Conservation (phyloP, 2,329 filamentous ascomycete genomes). For the Orbilia quercus region DNA sequence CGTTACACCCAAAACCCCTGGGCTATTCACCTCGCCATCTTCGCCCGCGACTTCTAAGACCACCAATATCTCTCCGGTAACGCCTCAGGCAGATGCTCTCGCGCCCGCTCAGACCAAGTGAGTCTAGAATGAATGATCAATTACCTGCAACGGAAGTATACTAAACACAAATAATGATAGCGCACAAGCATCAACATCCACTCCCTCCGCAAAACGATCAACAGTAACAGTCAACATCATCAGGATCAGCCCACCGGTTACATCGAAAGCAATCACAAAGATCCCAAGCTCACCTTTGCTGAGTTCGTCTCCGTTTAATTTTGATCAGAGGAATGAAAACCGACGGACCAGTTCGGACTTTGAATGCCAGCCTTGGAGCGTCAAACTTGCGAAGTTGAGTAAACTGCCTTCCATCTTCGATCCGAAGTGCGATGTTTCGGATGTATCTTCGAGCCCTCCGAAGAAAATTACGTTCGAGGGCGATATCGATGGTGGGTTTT, state of each 20-base stretch:
- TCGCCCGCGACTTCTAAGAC: conserved; percentile 27
- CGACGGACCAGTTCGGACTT: neutral
- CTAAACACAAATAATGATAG: neutral
- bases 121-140: neutral
- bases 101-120: conserved; percentile 8
- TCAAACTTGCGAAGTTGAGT: neutral
- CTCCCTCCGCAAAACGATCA: neutral
- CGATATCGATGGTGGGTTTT: neutral
- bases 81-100: neutral
- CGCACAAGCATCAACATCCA: neutral
- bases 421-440: neutral
- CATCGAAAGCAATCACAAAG: neutral
- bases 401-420: neutral
- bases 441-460: neutral
- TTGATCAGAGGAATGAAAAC: neutral
- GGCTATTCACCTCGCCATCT: conserved; percentile 20
- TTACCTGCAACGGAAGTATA: neutral
- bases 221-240: conserved; percentile 37
- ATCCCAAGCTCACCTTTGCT: neutral
- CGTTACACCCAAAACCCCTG: neutral
- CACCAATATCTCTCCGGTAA: neutral
- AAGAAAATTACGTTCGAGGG: neutral
- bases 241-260: neutral
- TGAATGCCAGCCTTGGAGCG: neutral
- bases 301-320: neutral